Percentiles rank a stretch among this genome's conserved stretches.
Conservation (phyloP, 116 monocot species). For the Phalaenopsis hybrid region DNA sequence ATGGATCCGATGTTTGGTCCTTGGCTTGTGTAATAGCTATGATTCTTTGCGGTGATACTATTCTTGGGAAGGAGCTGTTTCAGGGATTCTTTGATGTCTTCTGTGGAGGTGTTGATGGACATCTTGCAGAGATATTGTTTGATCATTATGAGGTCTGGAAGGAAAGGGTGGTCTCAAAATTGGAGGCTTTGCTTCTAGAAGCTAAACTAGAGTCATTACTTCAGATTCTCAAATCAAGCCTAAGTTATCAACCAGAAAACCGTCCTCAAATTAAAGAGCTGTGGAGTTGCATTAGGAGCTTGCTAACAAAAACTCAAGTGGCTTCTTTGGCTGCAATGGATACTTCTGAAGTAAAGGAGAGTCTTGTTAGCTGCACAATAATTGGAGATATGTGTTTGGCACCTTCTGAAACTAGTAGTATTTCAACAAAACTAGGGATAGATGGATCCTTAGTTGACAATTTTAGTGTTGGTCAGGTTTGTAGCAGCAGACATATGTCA, state of each 20-base stretch:
- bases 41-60: conserved; percentile 35
- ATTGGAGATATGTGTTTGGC: conserved; percentile 23
- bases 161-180: conserved; percentile 28
- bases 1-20: conserved; percentile 77
- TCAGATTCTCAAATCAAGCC: conserved; percentile 32
- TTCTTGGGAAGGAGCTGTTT: conserved; percentile 18
- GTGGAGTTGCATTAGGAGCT: conserved; percentile 42
- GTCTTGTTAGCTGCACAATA: conserved; percentile 37
- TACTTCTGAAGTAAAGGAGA: conserved; percentile 18
- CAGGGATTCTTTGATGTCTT: conserved; percentile 6
- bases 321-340: conserved; percentile 19
- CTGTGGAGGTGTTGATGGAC: background rate
- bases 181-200: conserved; percentile 29
- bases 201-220: conserved; percentile 38
- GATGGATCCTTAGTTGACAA: background rate
- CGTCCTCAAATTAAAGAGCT: conserved; percentile 55
- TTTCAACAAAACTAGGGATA: background rate
- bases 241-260: conserved; percentile 40
- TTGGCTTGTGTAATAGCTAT: conserved; percentile 52
- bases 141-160: conserved; percentile 44
- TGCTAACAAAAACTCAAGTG: conserved; percentile 13
- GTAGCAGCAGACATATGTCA: conserved; percentile 5
- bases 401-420: background rate
- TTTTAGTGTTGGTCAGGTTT: conserved; percentile 3
- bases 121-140: conserved; percentile 9